phyloP scores from a whole-genome alignment of 139 green algal genomes.

The Asterochloris sp. region DNA sequence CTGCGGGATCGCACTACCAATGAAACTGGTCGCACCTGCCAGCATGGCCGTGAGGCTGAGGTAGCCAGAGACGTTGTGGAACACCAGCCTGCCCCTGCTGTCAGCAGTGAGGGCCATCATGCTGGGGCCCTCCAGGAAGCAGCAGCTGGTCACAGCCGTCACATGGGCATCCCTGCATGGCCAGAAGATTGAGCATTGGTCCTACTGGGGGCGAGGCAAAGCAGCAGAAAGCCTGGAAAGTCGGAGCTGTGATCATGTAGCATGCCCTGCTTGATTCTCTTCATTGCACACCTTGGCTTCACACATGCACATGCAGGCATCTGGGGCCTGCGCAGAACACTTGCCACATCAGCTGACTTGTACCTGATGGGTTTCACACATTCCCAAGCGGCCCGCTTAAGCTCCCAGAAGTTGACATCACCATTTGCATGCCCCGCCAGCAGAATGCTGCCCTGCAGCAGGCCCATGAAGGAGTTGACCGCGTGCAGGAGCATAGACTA shows the following conservation, averaged over 20 bases:
- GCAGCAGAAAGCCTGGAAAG: too few relatives aligned
- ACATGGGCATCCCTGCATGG: constrained; percentile 22
- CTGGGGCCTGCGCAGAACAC: too few relatives aligned
- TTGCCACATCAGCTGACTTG: too few relatives aligned
- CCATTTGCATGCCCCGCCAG: constrained; percentile 22
- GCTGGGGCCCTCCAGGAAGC: constrained; percentile 16
- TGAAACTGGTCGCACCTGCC: constrained; percentile 8
- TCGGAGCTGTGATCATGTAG: too few relatives aligned
- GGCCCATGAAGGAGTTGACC: neutral
- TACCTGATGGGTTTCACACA: constrained; percentile 14
- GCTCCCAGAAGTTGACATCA: constrained; percentile 24
- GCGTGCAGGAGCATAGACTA: too few relatives aligned
- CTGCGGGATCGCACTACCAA: too few relatives aligned
- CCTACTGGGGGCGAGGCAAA: too few relatives aligned
- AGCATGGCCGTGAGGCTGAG: constrained; percentile 25
- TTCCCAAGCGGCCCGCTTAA: constrained; percentile 20
- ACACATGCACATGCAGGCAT: too few relatives aligned
- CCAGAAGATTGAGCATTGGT: neutral
- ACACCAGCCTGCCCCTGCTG: constrained; percentile 18
- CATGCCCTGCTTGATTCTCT: too few relatives aligned
- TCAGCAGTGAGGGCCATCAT: constrained; percentile 13
- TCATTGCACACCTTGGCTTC: too few relatives aligned
- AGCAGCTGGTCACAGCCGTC: constrained; percentile 1
- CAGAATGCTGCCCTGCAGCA: constrained; percentile 24
- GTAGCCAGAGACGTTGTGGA: constrained; percentile 26